Base-by-base conservation (phyloP, 2,329 filamentous ascomycete genomes). In the Calonectria ilicicola region DNA sequence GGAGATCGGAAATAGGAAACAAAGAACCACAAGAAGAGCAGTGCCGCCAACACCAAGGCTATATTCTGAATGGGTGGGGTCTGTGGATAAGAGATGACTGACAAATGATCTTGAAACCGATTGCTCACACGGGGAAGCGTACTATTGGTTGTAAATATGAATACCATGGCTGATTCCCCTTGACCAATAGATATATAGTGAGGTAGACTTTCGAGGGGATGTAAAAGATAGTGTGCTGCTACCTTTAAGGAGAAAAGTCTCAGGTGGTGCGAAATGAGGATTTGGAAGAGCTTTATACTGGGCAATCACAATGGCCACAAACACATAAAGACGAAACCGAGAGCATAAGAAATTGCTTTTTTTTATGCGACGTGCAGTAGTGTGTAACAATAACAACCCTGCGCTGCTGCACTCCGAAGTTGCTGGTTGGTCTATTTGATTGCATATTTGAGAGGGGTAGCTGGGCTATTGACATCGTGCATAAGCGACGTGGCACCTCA, bases 1-100 rank as follows among this genome's bases (percentile, higher is more conserved):
- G 79, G 83, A 56, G 76, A 79, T 0, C 47, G 40, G 12, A 74
- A 53, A 27, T 78, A 73, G 1, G 73, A 70, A 1, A 42, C 47
- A 38, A 76, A 17, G 6, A 53, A 65, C 76, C 73, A 78, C 3
- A 77, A 17, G 3, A 21, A 69, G 2, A 69, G 14, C 5, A 23
- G 15, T 10, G 2, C 5, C 26, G 23, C 19, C 35, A 40, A 17
- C 14, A 17, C 32, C 15, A 27, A 26, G 2, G 2, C 35, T 17
- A 27, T 7, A 2, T 19, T 5, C 12, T 21, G 5, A 9, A 58
- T 6, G 5, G 12, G 7, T 5, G 12, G n/a, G 21, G n/a, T 3
- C 1, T 23, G 1, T 38, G 7, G 15, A 17, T 17, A 8, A 26
- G 14, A 5, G 12, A 19, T 1, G 32, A 3, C 17, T 14, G 21